These are phyloP conservation scores for Tylopilus intermedius DNA, from an alignment of 768 basidiomycete genomes.

Conservation along the genomic window DNA sequence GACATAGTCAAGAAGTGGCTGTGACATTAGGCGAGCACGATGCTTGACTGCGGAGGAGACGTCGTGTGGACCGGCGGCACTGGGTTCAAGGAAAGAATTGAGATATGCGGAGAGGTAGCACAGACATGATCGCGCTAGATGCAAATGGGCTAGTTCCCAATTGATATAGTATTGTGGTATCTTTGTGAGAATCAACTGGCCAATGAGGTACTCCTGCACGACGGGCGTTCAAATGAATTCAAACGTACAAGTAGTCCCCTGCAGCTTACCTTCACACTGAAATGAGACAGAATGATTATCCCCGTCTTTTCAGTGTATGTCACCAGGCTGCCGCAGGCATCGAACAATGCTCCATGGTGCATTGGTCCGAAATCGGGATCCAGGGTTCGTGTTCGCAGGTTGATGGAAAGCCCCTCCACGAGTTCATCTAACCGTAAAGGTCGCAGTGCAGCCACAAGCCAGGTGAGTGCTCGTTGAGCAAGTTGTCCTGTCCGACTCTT, in stretches of 20 bases:
- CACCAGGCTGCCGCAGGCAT: conserved; percentile 6
- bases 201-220: conserved; percentile 1
- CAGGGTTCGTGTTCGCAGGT: not conserved
- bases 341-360: conserved; percentile 2
- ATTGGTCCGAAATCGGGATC: not conserved
- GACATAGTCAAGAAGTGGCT: not conserved
- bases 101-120: conserved; percentile 1
- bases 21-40: accelerated
- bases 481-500: not conserved
- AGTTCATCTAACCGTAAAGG: not conserved
- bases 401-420: conserved; percentile 1
- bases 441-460: conserved; percentile 3
- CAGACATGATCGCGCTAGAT: not conserved
- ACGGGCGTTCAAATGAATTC: not conserved
- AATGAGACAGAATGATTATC: conserved; percentile 1
- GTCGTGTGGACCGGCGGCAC: no score
- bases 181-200: not conserved
- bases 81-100: no score
- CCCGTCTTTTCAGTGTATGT: conserved; percentile 1
- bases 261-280: conserved; percentile 1
- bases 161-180: not conserved
- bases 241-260: no score
- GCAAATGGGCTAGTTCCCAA: not conserved
- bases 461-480: not conserved
- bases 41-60: not conserved